Percentiles rank a stretch among this genome's conserved stretches.
Conservation (phyloP, 2,329 filamentous ascomycete species). For the Scleromitrula shiraiana region DNA sequence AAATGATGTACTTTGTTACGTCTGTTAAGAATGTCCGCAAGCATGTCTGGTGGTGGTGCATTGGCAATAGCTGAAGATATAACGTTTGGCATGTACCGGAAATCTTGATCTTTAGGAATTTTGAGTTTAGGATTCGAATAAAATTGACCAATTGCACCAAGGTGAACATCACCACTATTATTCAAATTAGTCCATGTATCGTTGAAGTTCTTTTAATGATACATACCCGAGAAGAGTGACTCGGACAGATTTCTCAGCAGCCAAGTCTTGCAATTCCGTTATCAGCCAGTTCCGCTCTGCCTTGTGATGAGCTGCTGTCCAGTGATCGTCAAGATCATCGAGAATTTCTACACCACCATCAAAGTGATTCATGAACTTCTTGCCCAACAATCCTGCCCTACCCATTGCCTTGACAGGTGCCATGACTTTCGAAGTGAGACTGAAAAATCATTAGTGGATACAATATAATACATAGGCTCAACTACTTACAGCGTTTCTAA, state of each 20-base stretch:
- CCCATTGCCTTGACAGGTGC: slow-evolving; percentile 84
- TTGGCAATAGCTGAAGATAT: slow-evolving; percentile 94
- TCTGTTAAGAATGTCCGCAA: slow-evolving; percentile 89
- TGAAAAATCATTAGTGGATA: slow-evolving; percentile 34
- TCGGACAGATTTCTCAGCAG: slow-evolving; percentile 84
- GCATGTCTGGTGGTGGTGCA: slow-evolving; percentile 74
- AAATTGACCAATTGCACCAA: slow-evolving; percentile 89
- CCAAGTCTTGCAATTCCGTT: slow-evolving; percentile 85
- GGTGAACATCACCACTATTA: slow-evolving; percentile 83
- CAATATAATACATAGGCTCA: not conserved
- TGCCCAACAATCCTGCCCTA: slow-evolving; percentile 70
- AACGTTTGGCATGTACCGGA: slow-evolving; percentile 94
- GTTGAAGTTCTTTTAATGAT: too few relatives aligned
- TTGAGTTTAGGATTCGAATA: slow-evolving; percentile 80
- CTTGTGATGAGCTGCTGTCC: slow-evolving; percentile 95
- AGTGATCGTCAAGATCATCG: slow-evolving; percentile 91
- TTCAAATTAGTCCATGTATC: too few relatives aligned
- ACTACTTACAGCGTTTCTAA: slow-evolving; percentile 57
- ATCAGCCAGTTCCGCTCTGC: slow-evolving; percentile 79
- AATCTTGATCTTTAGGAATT: slow-evolving; percentile 81
- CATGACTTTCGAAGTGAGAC: slow-evolving; percentile 75
- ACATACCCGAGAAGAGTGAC: slow-evolving; percentile 73
- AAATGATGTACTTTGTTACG: slow-evolving; percentile 75
- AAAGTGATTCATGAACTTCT: slow-evolving; percentile 73
- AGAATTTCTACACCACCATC: slow-evolving; percentile 88